A percentile compares a stretch with the other conserved stretches of the same genome.
Evolutionary conservation across 495 filamentous ascomycete genomes (phyloP).

Genomic region (Penicillium ochrochloron): DNA sequence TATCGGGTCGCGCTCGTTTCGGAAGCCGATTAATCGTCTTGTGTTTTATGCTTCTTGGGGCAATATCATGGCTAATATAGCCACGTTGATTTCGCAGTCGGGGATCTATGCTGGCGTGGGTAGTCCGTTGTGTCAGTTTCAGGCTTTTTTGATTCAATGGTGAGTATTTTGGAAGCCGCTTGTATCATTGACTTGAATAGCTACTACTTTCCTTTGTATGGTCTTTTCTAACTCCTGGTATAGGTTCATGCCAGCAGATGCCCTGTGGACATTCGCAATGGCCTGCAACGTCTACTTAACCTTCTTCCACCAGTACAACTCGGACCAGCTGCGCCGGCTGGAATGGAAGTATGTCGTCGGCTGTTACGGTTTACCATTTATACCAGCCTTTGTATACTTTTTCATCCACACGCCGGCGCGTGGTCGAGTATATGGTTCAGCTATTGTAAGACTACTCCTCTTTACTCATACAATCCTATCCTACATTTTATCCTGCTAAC

Average conservation of each 20-base stretch:
- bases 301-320: constrained; percentile 77
- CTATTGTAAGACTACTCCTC: constrained; percentile 51
- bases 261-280: constrained; percentile 83
- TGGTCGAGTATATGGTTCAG: constrained; percentile 73
- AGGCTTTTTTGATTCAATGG: constrained; percentile 79
- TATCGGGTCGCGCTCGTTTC: constrained; percentile 45
- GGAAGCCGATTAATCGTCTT: constrained; percentile 88
- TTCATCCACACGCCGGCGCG: constrained; percentile 57
- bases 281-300: constrained; percentile 86
- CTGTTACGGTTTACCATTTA: constrained; percentile 78
- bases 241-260: constrained; percentile 79
- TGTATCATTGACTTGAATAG: neutral
- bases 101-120: constrained; percentile 48
- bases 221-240: neutral
- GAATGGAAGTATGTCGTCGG: constrained; percentile 72
- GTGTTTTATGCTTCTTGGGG: constrained; percentile 87
- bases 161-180: constrained; percentile 32
- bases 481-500: neutral
- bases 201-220: neutral
- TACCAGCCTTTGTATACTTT: constrained; percentile 70
- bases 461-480: neutral
- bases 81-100: constrained; percentile 71
- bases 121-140: constrained; percentile 70
- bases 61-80: constrained; percentile 81
- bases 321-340: constrained; percentile 65